Base-by-base conservation (phyloP, 345 rosid species). In the Salix koriyanagi region DNA sequence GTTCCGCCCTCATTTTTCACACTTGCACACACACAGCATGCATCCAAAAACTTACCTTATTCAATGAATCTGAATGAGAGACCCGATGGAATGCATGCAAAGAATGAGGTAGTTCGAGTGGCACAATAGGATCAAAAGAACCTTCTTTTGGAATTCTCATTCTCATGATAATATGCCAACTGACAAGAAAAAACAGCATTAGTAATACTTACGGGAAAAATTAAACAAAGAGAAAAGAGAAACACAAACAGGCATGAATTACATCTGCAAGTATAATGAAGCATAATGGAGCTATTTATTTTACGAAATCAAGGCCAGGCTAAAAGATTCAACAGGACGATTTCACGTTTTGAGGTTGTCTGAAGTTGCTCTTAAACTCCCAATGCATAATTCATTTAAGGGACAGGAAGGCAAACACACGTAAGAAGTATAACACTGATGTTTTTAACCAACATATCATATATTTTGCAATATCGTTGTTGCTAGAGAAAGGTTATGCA, bases 31-130 rank as follows among this genome's bases (percentile, higher is more conserved):
- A 18, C 56, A 70, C 21, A 74, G 13, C 65, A 50, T 16, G 32
- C 0, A 75, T 66, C 23, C 32, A 14, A 46, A 48, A 69, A 74
- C 85, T 85, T 79, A 86, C 96, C 85, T 70, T 79, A 72, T 82
- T 86, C 46, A 85, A 44, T 80, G 72, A 23, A 71, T 89, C 91
- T 39, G 83, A 69, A 46, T 70, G 62, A 37, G 91, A 86, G 72
- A 89, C 86, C 68, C 88, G 93, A 76, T 89, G 93, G 83, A 91
- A 84, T 67, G 91, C 89, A 32, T 91, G 96, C 85, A 91, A 78
- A 39, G 93, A 89, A 84, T 91, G 93, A 30, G 96, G 96, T 69
- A 89, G 86, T 44, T 91, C 91, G 75, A 86, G 96, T 60, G 91
- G 91, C 34, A 90, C 85, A 82, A 86, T 86, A 62, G 90, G 95